phyloP scores from a whole-genome alignment of 2,329 filamentous ascomycete genomes.

The Pseudocercospora fuligena region DNA sequence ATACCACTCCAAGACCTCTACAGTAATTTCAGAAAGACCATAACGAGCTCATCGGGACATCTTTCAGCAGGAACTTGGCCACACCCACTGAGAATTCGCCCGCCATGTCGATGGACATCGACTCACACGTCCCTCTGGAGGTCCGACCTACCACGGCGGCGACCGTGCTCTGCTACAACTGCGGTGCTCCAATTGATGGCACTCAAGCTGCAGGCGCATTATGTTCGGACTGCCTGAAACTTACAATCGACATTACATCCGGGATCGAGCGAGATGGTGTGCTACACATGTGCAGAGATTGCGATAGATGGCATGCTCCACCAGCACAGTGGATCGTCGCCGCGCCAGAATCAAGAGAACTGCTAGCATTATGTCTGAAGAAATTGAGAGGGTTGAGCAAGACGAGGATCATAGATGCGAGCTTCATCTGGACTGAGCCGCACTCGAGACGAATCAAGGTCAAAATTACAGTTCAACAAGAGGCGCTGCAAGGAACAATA shows the following conservation, averaged over 20 bases:
- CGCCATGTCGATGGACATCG: slow-evolving; percentile 46
- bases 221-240: slow-evolving; percentile 94
- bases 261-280: slow-evolving; percentile 90
- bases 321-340: slow-evolving; percentile 87
- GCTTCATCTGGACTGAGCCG: slow-evolving; percentile 97
- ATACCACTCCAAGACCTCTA: background rate
- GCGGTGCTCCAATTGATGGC: slow-evolving; percentile 92
- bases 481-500: slow-evolving; percentile 68
- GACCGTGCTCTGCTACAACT: slow-evolving; percentile 97
- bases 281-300: slow-evolving; percentile 90
- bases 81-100: background rate
- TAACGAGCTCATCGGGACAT: background rate
- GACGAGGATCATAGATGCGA: slow-evolving; percentile 92
- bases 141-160: slow-evolving; percentile 40
- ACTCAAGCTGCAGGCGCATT: slow-evolving; percentile 83
- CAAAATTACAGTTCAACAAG: slow-evolving; percentile 89
- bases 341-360: slow-evolving; percentile 83
- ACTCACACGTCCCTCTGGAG: slow-evolving; percentile 38
- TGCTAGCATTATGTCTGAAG: slow-evolving; percentile 87
- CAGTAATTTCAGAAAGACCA: background rate
- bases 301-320: slow-evolving; percentile 89
- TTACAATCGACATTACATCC: slow-evolving; percentile 89
- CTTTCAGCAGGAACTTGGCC: background rate
- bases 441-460: slow-evolving; percentile 91
- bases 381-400: slow-evolving; percentile 85